A percentile compares a stretch with the other conserved stretches of the same genome.
These are phyloP conservation scores for Phylloporus arenicola DNA, from an alignment of 768 basidiomycete species.

Conservation along the genomic window DNA sequence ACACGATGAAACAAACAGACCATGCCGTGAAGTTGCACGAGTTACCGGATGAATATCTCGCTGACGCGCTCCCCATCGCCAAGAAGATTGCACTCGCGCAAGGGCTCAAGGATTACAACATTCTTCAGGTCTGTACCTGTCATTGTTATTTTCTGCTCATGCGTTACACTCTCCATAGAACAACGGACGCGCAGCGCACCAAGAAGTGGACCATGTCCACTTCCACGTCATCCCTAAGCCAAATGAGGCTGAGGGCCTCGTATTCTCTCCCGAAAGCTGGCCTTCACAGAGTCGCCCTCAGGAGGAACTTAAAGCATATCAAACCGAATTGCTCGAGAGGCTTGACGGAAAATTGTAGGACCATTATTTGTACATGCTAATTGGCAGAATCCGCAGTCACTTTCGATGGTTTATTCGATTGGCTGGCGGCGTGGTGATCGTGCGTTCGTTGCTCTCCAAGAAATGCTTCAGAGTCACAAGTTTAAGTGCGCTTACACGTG, in stretches of 20 bases:
- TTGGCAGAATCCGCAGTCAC: not conserved
- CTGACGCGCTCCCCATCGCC: slow-evolving; percentile 70
- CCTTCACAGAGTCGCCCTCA: slow-evolving; percentile 12
- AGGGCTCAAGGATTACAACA: slow-evolving; percentile 76
- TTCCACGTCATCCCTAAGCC: slow-evolving; percentile 96
- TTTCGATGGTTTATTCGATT: not conserved
- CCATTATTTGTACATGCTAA: not conserved
- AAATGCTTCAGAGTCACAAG: no score
- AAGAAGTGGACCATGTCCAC: slow-evolving; percentile 81
- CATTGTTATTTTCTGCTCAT: no score
- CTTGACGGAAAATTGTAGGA: slow-evolving; percentile 19
- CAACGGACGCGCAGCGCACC: slow-evolving; percentile 62
- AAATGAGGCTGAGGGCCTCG: slow-evolving; percentile 62
- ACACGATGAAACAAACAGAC: slow-evolving; percentile 39
- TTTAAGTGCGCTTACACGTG: no score
- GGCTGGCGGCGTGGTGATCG: no score
- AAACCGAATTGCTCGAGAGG: slow-evolving; percentile 15
- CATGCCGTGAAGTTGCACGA: slow-evolving; percentile 85
- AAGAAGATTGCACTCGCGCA: slow-evolving; percentile 85
- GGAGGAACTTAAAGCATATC: slow-evolving; percentile 23
- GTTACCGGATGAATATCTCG: slow-evolving; percentile 78
- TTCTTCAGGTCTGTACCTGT: slow-evolving; percentile 51
- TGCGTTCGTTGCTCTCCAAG: no score
- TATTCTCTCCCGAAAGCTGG: slow-evolving; percentile 57
- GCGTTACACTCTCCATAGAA: slow-evolving; percentile 37